These are phyloP conservation scores for Leishmania mexicana DNA, from an alignment of 208 protist genomes.

Conservation along the genomic window DNA sequence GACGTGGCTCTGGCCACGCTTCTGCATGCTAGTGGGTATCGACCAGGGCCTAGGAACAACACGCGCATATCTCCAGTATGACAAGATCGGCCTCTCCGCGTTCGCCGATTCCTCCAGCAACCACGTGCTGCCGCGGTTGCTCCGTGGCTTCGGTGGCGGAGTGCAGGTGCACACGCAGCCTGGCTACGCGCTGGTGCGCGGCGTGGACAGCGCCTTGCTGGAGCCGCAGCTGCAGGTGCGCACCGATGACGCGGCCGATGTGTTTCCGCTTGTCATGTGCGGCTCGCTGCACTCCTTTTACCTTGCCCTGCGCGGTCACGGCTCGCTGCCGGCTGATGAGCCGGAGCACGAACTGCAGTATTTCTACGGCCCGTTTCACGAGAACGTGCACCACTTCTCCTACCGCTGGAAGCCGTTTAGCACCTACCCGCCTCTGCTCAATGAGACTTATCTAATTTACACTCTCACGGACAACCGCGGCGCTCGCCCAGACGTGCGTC, in stretches of 20 bases:
- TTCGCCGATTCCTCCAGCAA: neutral
- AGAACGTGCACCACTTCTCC: slow-evolving; percentile 35
- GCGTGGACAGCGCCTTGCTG: slow-evolving; percentile 52
- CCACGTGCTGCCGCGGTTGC: neutral
- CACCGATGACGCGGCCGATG: slow-evolving; percentile 22
- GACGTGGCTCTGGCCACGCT: slow-evolving; percentile 42
- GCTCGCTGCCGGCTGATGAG: slow-evolving; percentile 45
- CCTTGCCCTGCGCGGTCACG: slow-evolving; percentile 54
- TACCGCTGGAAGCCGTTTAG: slow-evolving; percentile 77
- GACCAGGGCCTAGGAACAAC: slow-evolving; percentile 15
- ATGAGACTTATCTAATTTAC: slow-evolving; percentile 73
- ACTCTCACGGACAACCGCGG: slow-evolving; percentile 39
- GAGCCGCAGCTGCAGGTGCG: slow-evolving; percentile 57
- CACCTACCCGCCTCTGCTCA: slow-evolving; percentile 44
- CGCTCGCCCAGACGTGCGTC: slow-evolving; percentile 27
- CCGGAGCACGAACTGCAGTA: slow-evolving; percentile 75
- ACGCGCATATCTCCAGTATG: slow-evolving; percentile 54
- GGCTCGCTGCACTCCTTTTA: slow-evolving; percentile 77
- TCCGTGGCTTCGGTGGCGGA: slow-evolving; percentile 19
- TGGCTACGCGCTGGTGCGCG: slow-evolving; percentile 52
- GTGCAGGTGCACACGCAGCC: slow-evolving; percentile 42
- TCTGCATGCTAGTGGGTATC: slow-evolving; percentile 64
- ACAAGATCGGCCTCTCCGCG: slow-evolving; percentile 44
- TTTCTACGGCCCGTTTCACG: slow-evolving; percentile 65
- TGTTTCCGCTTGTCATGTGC: slow-evolving; percentile 64